These are phyloP conservation scores for Trichophyton equinum DNA, from an alignment of 2,329 filamentous ascomycete species.

Conservation along the genomic window DNA sequence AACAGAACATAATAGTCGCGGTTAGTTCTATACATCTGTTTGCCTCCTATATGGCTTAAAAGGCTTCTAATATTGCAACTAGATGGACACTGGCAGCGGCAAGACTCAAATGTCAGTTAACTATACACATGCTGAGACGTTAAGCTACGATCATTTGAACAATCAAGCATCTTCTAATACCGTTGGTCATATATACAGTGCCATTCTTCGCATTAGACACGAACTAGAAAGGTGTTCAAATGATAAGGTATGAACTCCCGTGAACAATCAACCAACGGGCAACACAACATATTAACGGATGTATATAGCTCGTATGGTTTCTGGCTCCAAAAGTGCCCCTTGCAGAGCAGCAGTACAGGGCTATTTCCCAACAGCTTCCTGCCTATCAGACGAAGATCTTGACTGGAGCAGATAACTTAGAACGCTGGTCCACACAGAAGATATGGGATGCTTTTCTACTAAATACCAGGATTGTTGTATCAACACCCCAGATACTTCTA, in stretches of 20 bases:
- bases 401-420: conserved; percentile 54
- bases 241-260: conserved; percentile 40
- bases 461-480: conserved; percentile 60
- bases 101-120: conserved; percentile 60
- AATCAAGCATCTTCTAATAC: background rate
- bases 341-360: conserved; percentile 52
- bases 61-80: background rate
- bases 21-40: conserved; percentile 31
- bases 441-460: conserved; percentile 56
- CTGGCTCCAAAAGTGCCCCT: conserved; percentile 57
- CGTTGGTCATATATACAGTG: conserved; percentile 33
- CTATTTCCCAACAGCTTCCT: conserved; percentile 49
- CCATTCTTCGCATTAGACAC: conserved; percentile 52
- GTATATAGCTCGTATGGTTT: conserved; percentile 52
- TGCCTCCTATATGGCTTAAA: background rate
- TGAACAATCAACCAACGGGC: background rate
- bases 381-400: conserved; percentile 48
- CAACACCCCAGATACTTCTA: conserved; percentile 60
- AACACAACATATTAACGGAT: background rate
- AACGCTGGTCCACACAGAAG: conserved; percentile 56
- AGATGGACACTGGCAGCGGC: conserved; percentile 72
- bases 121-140: background rate
- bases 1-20: conserved; percentile 58
- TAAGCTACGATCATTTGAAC: background rate
- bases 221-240: conserved; percentile 46